A percentile compares a stretch with the other conserved stretches of the same genome.
Conservation (phyloP, 495 filamentous ascomycete genomes). For the Podospora sp. region DNA sequence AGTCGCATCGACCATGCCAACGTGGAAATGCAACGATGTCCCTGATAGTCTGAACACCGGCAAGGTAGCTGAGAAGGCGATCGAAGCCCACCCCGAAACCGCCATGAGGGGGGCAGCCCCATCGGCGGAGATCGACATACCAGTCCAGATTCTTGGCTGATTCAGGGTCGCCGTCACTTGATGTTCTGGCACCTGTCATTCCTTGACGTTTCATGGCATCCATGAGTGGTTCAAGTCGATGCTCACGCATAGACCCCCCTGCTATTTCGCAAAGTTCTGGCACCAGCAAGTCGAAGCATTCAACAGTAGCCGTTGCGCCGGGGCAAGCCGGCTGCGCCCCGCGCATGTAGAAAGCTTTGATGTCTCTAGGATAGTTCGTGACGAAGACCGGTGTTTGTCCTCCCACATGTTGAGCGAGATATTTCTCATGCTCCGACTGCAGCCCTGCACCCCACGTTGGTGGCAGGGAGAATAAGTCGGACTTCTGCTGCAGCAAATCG, state of each 20-base stretch:
- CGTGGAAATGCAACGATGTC: conserved; percentile 89
- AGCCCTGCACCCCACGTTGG: conserved; percentile 75
- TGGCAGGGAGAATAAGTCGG: conserved; percentile 62
- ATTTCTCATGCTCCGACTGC: conserved; percentile 92
- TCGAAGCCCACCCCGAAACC: conserved; percentile 96
- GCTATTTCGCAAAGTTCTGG: conserved; percentile 88
- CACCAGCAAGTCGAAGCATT: conserved; percentile 94
- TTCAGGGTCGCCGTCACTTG: neutral
- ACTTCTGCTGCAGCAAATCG: conserved; percentile 62
- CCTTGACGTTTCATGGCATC: conserved; percentile 64
- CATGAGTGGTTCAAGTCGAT: conserved; percentile 71
- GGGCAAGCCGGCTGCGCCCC: conserved; percentile 48
- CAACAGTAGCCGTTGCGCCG: conserved; percentile 63
- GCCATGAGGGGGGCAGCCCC: conserved; percentile 93
- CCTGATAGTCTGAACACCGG: conserved; percentile 80
- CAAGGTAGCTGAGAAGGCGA: conserved; percentile 81
- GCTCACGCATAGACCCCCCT: conserved; percentile 91
- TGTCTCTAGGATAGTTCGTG: conserved; percentile 80
- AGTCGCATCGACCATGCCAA: conserved; percentile 89
- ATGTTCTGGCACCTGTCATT: conserved; percentile 20
- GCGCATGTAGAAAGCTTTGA: conserved; percentile 98
- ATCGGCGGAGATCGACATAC: conserved; percentile 94
- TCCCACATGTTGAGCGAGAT: conserved; percentile 73
- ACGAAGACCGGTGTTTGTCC: conserved; percentile 75
- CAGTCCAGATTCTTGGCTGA: conserved; percentile 63